phyloP scores from a whole-genome alignment of 345 rosid species.

The Pseudoturritis turrita region DNA sequence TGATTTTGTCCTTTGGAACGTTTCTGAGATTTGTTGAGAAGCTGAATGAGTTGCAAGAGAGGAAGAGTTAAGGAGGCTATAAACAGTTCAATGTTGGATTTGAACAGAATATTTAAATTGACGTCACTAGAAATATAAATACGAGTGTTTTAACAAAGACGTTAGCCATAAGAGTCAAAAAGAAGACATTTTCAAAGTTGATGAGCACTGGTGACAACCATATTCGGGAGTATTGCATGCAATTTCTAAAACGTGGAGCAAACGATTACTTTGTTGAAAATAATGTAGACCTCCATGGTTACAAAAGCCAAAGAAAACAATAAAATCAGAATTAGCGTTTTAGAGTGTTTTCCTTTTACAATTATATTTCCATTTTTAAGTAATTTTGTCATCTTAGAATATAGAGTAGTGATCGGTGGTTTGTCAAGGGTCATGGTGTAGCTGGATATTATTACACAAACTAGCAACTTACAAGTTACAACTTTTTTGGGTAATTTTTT shows the following conservation, averaged over 20 bases:
- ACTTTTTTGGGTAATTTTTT: background rate
- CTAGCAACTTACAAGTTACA: background rate
- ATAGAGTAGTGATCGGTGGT: background rate
- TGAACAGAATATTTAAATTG: background rate
- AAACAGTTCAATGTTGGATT: background rate
- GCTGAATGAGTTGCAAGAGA: constrained; percentile 20
- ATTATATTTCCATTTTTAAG: background rate
- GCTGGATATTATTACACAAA: background rate
- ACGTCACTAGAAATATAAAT: constrained; percentile 4
- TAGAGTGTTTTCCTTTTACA: background rate
- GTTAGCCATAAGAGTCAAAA: background rate
- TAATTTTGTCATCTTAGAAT: too few relatives aligned
- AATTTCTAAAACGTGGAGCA: background rate
- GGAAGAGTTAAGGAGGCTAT: constrained; percentile 4
- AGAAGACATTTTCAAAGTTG: constrained; percentile 8
- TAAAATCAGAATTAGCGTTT: background rate
- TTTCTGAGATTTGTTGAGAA: constrained; percentile 8
- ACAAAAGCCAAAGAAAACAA: background rate
- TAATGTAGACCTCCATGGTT: background rate
- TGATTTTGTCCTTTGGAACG: constrained; percentile 10
- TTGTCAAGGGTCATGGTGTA: background rate
- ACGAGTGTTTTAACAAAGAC: constrained; percentile 8
- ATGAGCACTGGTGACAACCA: background rate
- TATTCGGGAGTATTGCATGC: background rate
- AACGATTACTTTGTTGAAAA: background rate